Conservation (phyloP, 148 eudicot species). For the Chenopodium formosanum region DNA sequence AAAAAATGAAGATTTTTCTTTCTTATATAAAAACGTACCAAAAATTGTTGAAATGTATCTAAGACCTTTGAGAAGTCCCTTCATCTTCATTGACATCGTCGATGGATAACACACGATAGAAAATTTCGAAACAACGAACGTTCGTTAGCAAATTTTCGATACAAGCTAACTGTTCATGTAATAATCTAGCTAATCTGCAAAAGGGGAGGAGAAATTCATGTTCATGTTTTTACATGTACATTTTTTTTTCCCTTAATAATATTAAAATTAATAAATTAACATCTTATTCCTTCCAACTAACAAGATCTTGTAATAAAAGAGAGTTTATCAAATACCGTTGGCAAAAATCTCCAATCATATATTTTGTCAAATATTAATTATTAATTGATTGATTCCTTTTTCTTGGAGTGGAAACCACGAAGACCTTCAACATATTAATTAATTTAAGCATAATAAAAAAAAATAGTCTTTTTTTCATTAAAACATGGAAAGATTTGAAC, state of each 20-base stretch:
- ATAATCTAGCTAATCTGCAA: slow-evolving; percentile 15
- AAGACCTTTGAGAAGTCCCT: slow-evolving; percentile 29
- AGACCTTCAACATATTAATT: slow-evolving; percentile 13
- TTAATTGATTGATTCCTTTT: slow-evolving; percentile 14
- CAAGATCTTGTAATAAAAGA: slow-evolving; percentile 14
- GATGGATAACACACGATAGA: not conserved
- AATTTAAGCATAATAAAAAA: not conserved
- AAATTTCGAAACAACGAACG: not conserved
- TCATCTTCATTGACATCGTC: slow-evolving; percentile 20
- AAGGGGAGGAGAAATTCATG: not conserved
- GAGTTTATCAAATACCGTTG: slow-evolving; percentile 2
- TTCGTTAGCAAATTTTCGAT: not conserved
- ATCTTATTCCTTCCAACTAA: slow-evolving; percentile 7
- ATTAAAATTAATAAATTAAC: not conserved
- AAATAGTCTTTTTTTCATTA: not conserved
- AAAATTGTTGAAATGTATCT: slow-evolving; percentile 30
- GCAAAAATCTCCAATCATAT: slow-evolving; percentile 12
- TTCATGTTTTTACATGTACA: not conserved
- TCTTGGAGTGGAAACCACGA: slow-evolving; percentile 24
- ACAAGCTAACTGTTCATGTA: not conserved
- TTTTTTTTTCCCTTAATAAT: not conserved
- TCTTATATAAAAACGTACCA: not conserved
- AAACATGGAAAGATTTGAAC: slow-evolving; percentile 6
- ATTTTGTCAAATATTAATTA: slow-evolving; percentile 12
- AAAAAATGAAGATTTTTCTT: no score